These are phyloP conservation scores for Amphichorda felina DNA, from an alignment of 2,329 filamentous ascomycete species.

Conservation along the genomic window DNA sequence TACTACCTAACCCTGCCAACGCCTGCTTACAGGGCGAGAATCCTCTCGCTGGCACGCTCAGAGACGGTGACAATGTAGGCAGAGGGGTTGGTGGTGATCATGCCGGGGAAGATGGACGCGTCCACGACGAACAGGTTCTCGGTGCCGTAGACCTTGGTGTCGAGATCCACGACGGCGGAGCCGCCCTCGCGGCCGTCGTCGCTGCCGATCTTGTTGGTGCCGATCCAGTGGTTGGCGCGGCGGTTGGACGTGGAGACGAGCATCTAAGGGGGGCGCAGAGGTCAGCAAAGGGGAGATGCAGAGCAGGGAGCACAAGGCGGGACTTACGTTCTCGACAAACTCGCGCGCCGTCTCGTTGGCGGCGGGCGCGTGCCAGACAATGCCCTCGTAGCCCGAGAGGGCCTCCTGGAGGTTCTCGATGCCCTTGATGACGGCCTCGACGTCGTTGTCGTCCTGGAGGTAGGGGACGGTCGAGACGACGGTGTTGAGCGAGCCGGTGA, in stretches of 20 bases:
- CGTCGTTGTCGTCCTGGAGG: constrained; percentile 43
- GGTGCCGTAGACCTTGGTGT: constrained; percentile 54
- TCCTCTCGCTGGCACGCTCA: constrained; percentile 38
- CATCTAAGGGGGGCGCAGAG: too few species aligned
- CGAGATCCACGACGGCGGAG: constrained; percentile 46
- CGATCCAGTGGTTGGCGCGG: constrained; percentile 40
- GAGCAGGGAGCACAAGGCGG: not conserved
- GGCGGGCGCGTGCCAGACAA: constrained; percentile 45
- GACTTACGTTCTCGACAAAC: constrained; percentile 38
- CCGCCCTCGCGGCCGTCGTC: constrained; percentile 42
- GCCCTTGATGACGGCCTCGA: constrained; percentile 47
- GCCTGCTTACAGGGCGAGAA: constrained; percentile 6
- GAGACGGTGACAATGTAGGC: constrained; percentile 52
- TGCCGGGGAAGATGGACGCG: constrained; percentile 56
- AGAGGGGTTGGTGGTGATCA: constrained; percentile 57
- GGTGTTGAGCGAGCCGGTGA: constrained; percentile 44
- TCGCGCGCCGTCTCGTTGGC: constrained; percentile 38
- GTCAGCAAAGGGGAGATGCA: too few species aligned
- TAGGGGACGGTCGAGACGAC: constrained; percentile 48
- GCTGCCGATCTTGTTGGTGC: constrained; percentile 48
- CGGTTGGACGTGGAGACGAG: constrained; percentile 22
- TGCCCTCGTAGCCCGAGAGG: constrained; percentile 36
- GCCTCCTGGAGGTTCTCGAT: constrained; percentile 48
- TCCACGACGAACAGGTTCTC: constrained; percentile 60
- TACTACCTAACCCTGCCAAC: too few species aligned